Evolutionary conservation across 2,329 filamentous ascomycete species (phyloP), one percentile per base, ranked within the genome.

Genomic region (Verticillium zaregamsianum): DNA sequence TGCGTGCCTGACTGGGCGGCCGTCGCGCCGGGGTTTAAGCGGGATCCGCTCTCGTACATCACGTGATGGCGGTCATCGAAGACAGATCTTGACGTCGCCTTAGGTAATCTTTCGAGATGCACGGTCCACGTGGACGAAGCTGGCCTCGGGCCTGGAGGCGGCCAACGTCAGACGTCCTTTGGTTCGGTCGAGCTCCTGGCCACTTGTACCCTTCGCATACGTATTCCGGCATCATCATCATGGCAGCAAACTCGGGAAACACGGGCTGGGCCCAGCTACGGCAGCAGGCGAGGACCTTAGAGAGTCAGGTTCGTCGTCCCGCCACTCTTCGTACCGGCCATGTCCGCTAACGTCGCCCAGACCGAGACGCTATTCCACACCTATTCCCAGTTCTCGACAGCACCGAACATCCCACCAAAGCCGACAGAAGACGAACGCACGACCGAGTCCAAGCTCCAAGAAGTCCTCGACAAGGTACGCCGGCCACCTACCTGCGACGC

Each of bases 251-350:
- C 62, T 77, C 80, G 55, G 79, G 84, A 66, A 86, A 78, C 65
- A 82, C 85, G 66, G 89, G 93, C 79, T 99, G 95, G 95, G 89
- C 92, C 71, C 93, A 97, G 79, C 84, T 98, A 68, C 91, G 95
- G 70, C 93, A 97, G 75, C 94, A 98, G 78, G 92, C 93, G 64
- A 86, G 95, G 70, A 86, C 88, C 55, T 82, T 97, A 65, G 95
- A 99, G 77, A 92, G 90, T 64, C 94, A 98, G 85, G 94, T 96
- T 81, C 66, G 74, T 65, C 58, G 54, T 6, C 1, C 14, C 3
- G 28, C 28, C 6, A 6, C 25, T 28, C 54, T 3, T 12, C 32
- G 40, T 49, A 28, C 59, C 37, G 57, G 59, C 28, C 59, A 59
- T 55, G 20, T 23, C 45, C 45, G 54, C 64, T 65, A 59, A 65